Evolutionary conservation across 2,329 filamentous ascomycete species (phyloP), one percentile per base, ranked within the genome.

Genomic region (Colletotrichum sp.): DNA sequence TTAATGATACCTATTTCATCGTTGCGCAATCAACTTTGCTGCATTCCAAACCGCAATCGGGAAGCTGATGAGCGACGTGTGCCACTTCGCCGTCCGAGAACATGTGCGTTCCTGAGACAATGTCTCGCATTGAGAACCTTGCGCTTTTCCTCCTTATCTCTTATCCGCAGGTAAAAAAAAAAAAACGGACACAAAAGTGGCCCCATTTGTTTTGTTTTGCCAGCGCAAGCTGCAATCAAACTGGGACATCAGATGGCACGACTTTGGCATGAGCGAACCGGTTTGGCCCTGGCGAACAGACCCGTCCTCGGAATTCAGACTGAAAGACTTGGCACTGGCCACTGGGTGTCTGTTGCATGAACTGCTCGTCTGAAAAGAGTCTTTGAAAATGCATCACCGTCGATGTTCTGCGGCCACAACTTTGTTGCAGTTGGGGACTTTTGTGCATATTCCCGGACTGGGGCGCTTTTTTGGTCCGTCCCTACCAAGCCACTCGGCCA

Each of bases 1-100:
- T 68, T 71, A 65, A 71, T 71, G 65, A 69, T 72, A 73, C 64
- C 71, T 73, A 73, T 65, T 69, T 49, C 71, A 65, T 59, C 13
- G 44, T 73, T 73, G 21, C 73, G 39, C 36, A 66, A 65, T 21
- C 18, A 30, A 7, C 13, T 7, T 63, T n/a, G 4, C 9, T 28
- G 32, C 26, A 24, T 44, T 49, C 30, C 6, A 10, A 24, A 16
- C 34, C 24, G 32, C n/a, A 8, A 44, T 44, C n/a, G 13, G 6
- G 26, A 44, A 39, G 15, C 7, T n/a, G 3, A 65, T 65, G 71
- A 74, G 9, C 10, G 6, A 30, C 28, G 16, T 59, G 64, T 44
- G 18, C 30, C 24, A 32, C 32, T 7, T 71, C 8, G 30, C 16
- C 26, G 15, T n/a, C 32, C 8, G 24, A 26, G 32, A 64, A 44